These are phyloP conservation scores for Kluyveromyces nonfermentans DNA, from an alignment of 805 yeast species.

Conservation along the genomic window DNA sequence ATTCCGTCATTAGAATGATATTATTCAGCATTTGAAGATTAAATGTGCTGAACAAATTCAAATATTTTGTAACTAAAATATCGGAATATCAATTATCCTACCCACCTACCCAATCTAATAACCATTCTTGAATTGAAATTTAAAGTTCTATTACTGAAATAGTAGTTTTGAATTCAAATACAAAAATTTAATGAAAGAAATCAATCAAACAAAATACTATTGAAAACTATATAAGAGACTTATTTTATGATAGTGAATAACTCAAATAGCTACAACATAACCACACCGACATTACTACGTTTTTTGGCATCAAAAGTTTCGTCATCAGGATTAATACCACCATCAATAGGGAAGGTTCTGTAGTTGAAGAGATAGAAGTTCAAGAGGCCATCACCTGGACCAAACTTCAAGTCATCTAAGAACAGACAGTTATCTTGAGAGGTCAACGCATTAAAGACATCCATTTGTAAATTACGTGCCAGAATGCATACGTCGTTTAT, in stretches of 20 bases:
- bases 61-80: too few species aligned
- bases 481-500: slow-evolving; percentile 69
- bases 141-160: too few species aligned
- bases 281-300: slow-evolving; percentile 84
- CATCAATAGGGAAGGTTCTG: slow-evolving; percentile 66
- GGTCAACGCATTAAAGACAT: slow-evolving; percentile 89
- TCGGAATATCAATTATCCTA: too few species aligned
- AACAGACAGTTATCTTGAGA: slow-evolving; percentile 84
- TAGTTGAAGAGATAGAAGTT: slow-evolving; percentile 91
- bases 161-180: too few species aligned
- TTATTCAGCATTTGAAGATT: too few species aligned
- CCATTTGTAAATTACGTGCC: slow-evolving; percentile 58
- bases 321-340: slow-evolving; percentile 55
- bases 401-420: slow-evolving; percentile 75
- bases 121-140: too few species aligned
- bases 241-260: background rate
- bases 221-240: too few species aligned
- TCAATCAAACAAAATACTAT: too few species aligned
- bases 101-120: too few species aligned
- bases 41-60: too few species aligned
- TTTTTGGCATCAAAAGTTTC: slow-evolving; percentile 43
- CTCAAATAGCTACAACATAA: slow-evolving; percentile 45
- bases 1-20: too few species aligned
- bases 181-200: too few species aligned
- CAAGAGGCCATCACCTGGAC: slow-evolving; percentile 86